Conservation (phyloP, 495 filamentous ascomycete species). For the Letharia columbiana region DNA sequence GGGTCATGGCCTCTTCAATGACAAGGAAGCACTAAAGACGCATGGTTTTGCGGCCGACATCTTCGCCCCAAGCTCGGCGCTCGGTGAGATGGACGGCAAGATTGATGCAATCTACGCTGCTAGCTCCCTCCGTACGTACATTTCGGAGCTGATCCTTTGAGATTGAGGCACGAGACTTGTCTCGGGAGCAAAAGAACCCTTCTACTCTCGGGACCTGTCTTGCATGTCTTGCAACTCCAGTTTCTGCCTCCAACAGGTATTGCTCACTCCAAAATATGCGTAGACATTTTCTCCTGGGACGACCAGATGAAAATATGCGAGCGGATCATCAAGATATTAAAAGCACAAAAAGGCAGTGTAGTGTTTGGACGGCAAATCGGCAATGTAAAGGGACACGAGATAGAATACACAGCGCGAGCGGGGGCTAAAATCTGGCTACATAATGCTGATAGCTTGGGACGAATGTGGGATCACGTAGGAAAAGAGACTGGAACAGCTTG, state of each 20-base stretch:
- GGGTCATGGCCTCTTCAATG: slow-evolving; percentile 43
- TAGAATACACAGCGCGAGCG: background rate
- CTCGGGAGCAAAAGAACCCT: background rate
- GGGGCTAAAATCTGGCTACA: background rate
- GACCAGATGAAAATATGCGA: slow-evolving; percentile 34
- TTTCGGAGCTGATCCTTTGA: background rate
- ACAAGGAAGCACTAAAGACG: slow-evolving; percentile 30
- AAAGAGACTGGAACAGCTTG: background rate
- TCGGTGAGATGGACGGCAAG: slow-evolving; percentile 34
- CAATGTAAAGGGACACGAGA: background rate
- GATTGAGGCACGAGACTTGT: background rate
- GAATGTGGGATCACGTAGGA: background rate
- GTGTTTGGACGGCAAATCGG: background rate
- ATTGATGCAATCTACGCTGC: slow-evolving; percentile 48
- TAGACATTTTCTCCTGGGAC: slow-evolving; percentile 45
- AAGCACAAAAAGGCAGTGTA: background rate
- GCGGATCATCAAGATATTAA: background rate
- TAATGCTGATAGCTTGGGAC: background rate
- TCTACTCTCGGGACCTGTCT: background rate
- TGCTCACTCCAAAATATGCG: background rate
- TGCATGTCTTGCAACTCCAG: background rate
- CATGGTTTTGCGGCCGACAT: slow-evolving; percentile 32
- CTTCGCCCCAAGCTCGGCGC: slow-evolving; percentile 35
- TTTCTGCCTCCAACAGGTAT: background rate
- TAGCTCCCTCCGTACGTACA: slow-evolving; percentile 40